Conservation (phyloP, 495 filamentous ascomycete genomes). For the Monascus purpureus region DNA sequence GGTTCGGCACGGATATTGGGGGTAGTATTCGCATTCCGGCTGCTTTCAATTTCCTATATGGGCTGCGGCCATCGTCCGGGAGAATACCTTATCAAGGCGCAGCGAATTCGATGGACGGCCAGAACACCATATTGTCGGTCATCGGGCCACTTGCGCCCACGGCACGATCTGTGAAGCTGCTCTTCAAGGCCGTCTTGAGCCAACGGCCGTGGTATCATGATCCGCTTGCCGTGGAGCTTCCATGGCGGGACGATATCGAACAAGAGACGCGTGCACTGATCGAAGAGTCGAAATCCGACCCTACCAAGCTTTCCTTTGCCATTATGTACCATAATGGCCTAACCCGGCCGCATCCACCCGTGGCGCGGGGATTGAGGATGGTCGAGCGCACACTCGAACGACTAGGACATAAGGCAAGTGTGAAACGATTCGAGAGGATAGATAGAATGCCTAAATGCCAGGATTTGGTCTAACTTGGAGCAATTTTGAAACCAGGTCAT, state of each 20-base stretch:
- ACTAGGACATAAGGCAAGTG: slow-evolving; percentile 37
- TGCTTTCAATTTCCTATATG: slow-evolving; percentile 49
- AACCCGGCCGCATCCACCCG: slow-evolving; percentile 36
- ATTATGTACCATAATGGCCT: slow-evolving; percentile 37
- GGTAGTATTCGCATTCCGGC: slow-evolving; percentile 56
- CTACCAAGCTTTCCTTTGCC: slow-evolving; percentile 34
- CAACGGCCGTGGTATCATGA: slow-evolving; percentile 52
- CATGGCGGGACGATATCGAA: slow-evolving; percentile 45
- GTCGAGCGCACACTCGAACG: slow-evolving; percentile 34
- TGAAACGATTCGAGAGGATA: not conserved
- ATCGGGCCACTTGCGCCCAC: slow-evolving; percentile 42
- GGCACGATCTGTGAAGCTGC: slow-evolving; percentile 32
- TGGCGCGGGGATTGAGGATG: slow-evolving; percentile 37
- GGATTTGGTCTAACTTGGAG: too few relatives aligned
- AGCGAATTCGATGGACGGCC: slow-evolving; percentile 43
- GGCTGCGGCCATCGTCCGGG: slow-evolving; percentile 32
- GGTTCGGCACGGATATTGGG: slow-evolving; percentile 59
- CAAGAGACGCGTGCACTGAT: slow-evolving; percentile 30
- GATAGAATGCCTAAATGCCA: too few relatives aligned
- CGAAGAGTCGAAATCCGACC: slow-evolving; percentile 11
- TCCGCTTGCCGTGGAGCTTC: slow-evolving; percentile 44
- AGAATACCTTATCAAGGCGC: slow-evolving; percentile 30
- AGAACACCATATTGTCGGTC: slow-evolving; percentile 41
- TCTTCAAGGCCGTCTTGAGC: slow-evolving; percentile 40
- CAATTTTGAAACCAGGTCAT: slow-evolving; percentile 26